Evolutionary conservation across 2,329 filamentous ascomycete species (phyloP).

Genomic region (Hypoxylon sp.): DNA sequence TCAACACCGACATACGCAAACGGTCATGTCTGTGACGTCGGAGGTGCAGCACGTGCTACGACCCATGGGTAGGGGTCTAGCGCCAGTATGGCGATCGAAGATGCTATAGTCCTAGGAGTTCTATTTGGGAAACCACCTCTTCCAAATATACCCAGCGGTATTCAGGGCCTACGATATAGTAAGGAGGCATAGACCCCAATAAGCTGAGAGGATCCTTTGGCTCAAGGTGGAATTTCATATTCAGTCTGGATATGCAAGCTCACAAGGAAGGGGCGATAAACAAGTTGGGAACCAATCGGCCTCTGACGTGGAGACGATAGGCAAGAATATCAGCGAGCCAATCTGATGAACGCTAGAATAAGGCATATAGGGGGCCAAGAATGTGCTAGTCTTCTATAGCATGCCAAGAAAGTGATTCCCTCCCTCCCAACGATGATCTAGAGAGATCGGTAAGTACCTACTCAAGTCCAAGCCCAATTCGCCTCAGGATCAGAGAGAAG

Average conservation of each 20-base stretch:
- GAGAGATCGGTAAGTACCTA: neutral
- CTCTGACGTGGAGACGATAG: neutral
- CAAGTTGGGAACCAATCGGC: neutral
- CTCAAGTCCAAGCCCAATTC: constrained; percentile 20
- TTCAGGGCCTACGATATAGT: constrained; percentile 33
- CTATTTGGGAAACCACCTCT: constrained; percentile 14
- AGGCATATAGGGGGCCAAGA: neutral
- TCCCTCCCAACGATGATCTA: neutral
- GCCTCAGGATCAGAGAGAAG: constrained; percentile 16
- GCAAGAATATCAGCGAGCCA: neutral
- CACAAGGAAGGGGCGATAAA: neutral
- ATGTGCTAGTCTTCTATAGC: neutral
- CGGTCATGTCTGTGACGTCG: constrained; percentile 22
- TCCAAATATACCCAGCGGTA: constrained; percentile 9
- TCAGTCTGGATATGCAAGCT: neutral
- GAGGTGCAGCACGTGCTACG: constrained; percentile 32
- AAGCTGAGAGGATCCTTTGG: constrained; percentile 21
- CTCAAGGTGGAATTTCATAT: constrained; percentile 18
- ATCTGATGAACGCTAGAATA: neutral
- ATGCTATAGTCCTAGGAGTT: constrained; percentile 21
- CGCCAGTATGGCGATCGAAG: constrained; percentile 26
- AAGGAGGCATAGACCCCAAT: constrained; percentile 24
- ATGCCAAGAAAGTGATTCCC: neutral
- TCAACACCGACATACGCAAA: constrained; percentile 23
- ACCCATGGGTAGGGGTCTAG: constrained; percentile 26